Percentiles rank a stretch among this genome's conserved stretches.
Evolutionary conservation across 1,284 basidiomycete species (phyloP).

Genomic region (Heterobasidion annosum): DNA sequence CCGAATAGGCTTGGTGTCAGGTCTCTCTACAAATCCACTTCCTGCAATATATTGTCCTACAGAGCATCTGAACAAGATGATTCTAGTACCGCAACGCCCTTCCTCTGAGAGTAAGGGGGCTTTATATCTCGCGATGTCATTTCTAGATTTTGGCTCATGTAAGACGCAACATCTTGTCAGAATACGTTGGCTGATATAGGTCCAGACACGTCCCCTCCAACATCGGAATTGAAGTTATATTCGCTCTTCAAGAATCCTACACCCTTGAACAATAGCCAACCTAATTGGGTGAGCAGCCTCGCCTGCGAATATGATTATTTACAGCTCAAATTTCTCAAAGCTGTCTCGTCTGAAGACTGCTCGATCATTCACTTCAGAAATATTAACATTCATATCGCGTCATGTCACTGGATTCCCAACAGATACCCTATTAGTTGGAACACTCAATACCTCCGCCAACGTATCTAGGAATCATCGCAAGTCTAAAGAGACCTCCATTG

Average conservation of each 20-base stretch:
- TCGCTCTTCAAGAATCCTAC: slow-evolving; percentile 10
- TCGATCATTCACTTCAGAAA: neutral
- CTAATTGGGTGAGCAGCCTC: slow-evolving; percentile 19
- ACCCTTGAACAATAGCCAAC: neutral
- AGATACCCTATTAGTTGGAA: slow-evolving; percentile 26
- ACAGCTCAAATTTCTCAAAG: neutral
- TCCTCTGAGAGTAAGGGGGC: slow-evolving; percentile 13
- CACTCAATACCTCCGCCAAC: slow-evolving; percentile 34
- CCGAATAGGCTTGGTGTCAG: slow-evolving; percentile 15
- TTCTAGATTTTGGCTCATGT: slow-evolving; percentile 57
- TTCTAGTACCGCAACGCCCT: slow-evolving; percentile 27
- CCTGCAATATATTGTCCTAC: slow-evolving; percentile 28
- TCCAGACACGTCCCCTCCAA: slow-evolving; percentile 17
- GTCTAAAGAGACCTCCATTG: slow-evolving; percentile 34
- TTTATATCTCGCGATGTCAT: slow-evolving; percentile 42
- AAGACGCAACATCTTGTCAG: slow-evolving; percentile 16
- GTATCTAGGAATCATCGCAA: slow-evolving; percentile 23
- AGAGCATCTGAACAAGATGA: slow-evolving; percentile 30
- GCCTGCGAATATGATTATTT: too few relatives aligned
- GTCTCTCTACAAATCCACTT: slow-evolving; percentile 34
- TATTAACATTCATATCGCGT: slow-evolving; percentile 14
- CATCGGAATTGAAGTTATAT: slow-evolving; percentile 18
- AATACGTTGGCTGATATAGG: slow-evolving; percentile 3
- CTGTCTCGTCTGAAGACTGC: slow-evolving; percentile 14
- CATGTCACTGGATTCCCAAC: slow-evolving; percentile 13